These are phyloP conservation scores for Isabelozyma heimii DNA, from an alignment of 805 yeast genomes.

Conservation along the genomic window DNA sequence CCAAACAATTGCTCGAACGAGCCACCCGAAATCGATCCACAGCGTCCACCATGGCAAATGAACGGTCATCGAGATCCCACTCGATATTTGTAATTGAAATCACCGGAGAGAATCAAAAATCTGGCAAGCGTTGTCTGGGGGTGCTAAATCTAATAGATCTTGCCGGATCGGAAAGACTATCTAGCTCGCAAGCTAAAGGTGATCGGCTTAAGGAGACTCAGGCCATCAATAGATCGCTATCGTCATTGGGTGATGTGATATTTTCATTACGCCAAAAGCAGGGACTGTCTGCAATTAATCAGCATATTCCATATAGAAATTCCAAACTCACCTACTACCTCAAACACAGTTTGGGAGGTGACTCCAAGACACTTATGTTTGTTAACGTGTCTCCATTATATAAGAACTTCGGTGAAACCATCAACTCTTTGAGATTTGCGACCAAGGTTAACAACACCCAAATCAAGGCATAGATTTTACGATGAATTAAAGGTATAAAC, in stretches of 20 bases:
- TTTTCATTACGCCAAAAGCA: constrained; percentile 52
- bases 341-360: constrained; percentile 80
- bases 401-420: constrained; percentile 67
- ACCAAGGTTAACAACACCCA: constrained; percentile 67
- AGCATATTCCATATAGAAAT: constrained; percentile 66
- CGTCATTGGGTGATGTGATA: constrained; percentile 89
- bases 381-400: constrained; percentile 76
- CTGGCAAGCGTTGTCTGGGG: constrained; percentile 53
- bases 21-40: constrained; percentile 69
- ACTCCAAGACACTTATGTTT: constrained; percentile 89
- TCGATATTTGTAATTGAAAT: constrained; percentile 70
- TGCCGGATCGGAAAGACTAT: constrained; percentile 90
- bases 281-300: constrained; percentile 11
- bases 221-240: constrained; percentile 81
- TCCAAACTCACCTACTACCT: constrained; percentile 78
- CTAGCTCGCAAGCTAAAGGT: constrained; percentile 74
- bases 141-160: constrained; percentile 79
- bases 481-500: too few relatives aligned
- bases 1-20: constrained; percentile 44
- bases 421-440: constrained; percentile 87
- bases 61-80: constrained; percentile 89
- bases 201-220: constrained; percentile 83
- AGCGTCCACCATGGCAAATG: constrained; percentile 79
- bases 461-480: not conserved
- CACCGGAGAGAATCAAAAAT: constrained; percentile 48